Evolutionary conservation across 305 asterid species (phyloP).

Genomic region (Ilex paraguariensis): DNA sequence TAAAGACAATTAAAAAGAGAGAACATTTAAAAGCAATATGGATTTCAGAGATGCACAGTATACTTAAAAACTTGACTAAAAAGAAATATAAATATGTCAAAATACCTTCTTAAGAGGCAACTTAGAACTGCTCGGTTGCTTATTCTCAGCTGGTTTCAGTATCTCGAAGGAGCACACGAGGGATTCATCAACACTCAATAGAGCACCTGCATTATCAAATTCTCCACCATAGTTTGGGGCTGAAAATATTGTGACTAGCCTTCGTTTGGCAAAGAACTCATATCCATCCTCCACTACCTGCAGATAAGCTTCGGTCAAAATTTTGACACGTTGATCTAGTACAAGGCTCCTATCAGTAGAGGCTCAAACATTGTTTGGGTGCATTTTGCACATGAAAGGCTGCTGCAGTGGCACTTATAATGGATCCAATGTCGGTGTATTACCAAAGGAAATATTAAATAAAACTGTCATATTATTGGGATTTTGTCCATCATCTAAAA

Average conservation of each 20-base stretch:
- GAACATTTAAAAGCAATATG: neutral
- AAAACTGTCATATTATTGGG: neutral
- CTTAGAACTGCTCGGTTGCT: neutral
- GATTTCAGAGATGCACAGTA: neutral
- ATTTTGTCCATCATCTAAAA: neutral
- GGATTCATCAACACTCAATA: slow-evolving; percentile 9
- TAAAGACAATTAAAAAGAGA: no score
- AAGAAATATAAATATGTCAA: neutral
- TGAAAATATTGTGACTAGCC: neutral
- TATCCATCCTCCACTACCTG: neutral
- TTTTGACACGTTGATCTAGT: neutral
- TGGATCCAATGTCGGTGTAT: no score
- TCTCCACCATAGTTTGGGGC: no score
- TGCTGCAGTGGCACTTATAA: no score
- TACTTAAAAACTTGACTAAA: neutral
- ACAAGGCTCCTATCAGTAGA: no score
- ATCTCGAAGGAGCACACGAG: slow-evolving; percentile 12
- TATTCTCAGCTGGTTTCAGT: slow-evolving; percentile 4
- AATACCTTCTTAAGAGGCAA: neutral
- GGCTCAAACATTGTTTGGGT: no score
- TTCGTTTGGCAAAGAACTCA: neutral
- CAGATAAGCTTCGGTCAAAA: neutral
- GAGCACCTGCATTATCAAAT: slow-evolving; percentile 4
- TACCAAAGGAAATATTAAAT: no score
- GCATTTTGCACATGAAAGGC: no score